Base-by-base conservation (phyloP, 768 basidiomycete genomes). In the Dioszegia hungarica region DNA sequence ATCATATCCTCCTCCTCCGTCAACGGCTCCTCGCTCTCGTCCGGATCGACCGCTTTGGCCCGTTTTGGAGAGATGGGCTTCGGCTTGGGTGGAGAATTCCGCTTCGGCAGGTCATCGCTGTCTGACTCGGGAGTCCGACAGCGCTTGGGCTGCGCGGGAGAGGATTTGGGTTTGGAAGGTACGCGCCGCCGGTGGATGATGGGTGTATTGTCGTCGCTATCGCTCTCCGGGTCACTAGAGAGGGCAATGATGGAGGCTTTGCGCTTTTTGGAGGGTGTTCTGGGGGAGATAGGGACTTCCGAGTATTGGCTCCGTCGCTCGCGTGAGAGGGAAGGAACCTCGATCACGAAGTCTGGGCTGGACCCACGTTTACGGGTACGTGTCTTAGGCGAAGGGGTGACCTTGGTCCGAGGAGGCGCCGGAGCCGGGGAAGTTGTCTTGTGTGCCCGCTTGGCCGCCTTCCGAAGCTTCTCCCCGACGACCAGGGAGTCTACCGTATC, bases 1-100 rank as follows among this genome's bases (percentile, higher is more conserved):
- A 66, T 39, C 22, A 64, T 53, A 48, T 69, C 65, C 33, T 67
- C 66, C 10, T 54, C 60, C 5, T 61, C 61, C 0, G 59, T 64
- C 19, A 44, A 57, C 2, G 48, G 52, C 17, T 61, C 63, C 1
- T 34, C 53, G 24, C 52, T 53, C 1, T 60, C 68, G 41, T 74
- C 68, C 1, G 70, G 68, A 57, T 72, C 68, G 6, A 34, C 2
- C 33, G 40, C 51, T 55, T 63, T 59, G 31, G 27, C 22, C 36
- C 44, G 17, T 12, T n/a, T 46, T 10, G n/a, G 2, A 12, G 43
- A 44, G 4, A 9, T 8, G 8, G 20, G n/a, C n/a, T n/a, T n/a
- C n/a, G n/a, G n/a, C n/a, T n/a, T n/a, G n/a, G n/a, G n/a, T n/a
- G n/a, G n/a, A n/a, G n/a, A 17, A 17, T n/a, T 39, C 38, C 11